Evolutionary conservation across 805 yeast genomes (phyloP), one percentile per base, ranked within the genome.

Genomic region (Ogataea glucozyma): DNA sequence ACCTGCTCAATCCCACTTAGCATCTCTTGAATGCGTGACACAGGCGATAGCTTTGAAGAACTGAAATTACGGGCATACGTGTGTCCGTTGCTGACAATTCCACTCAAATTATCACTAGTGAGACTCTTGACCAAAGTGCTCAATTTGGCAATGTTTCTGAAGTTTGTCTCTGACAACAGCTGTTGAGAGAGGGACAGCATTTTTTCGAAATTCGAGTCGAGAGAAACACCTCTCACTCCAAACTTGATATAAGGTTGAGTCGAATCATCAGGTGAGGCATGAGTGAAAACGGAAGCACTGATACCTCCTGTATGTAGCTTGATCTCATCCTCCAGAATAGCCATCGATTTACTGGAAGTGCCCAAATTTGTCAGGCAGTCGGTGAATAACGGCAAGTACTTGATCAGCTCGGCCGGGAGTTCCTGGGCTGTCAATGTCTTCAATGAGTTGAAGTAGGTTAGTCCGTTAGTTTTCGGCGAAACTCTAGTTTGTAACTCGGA

Each of bases 51-150:
- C 21, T 76, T 73, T 0, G 96, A 75, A 18, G 78, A 70, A 2
- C 95, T 82, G 54, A 70, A 76, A 4, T 80, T 71, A 52, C 80
- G 75, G 2, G 98, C 96, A 64, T 76, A 90, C 1, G 83, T 69
- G 59, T 93, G 97, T 0, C 99, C 99, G 43, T 85, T 71, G 44
- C 90, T 93, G 8, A 96, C 90, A 39, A 93, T 79, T 6, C 76
- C 71, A 55, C 90, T 82, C 44, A 88, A 69, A 56, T 87, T 86
- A 53, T 88, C 90, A 24, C 89, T 81, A 0, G 86, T 84, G 55
- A 84, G 62, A 30, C 83, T 76, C 56, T 85, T 85, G 31, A 93
- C 78, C 56, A 93, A 70, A 1, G 85, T 79, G 44, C 78, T 71
- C 45, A 93, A 70, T 57, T 89, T 91, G 40, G 81, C 83, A 37